phyloP scores from a whole-genome alignment of 2,329 filamentous ascomycete species.

The Fusarium coicis region DNA sequence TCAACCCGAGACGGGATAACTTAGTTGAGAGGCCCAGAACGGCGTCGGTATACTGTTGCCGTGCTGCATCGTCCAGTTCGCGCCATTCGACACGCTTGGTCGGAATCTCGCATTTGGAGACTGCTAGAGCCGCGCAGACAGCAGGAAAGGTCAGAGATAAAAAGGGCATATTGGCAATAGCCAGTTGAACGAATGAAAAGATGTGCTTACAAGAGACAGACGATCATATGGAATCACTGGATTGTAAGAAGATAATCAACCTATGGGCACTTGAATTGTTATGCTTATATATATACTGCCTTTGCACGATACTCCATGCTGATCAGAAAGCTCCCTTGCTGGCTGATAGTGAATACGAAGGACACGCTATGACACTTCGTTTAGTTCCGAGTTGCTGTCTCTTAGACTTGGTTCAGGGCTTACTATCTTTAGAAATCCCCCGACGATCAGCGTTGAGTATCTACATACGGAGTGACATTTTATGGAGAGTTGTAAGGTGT shows the following conservation, averaged over 20 bases:
- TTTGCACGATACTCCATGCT: background rate
- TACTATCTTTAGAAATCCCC: background rate
- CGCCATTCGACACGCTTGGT: background rate
- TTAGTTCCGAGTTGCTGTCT: background rate
- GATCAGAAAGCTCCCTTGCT: background rate
- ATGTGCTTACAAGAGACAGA: background rate
- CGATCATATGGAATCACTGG: too few relatives aligned
- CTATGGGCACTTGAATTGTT: background rate
- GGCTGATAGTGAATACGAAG: background rate
- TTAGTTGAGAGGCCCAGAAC: background rate
- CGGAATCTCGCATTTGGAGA: background rate
- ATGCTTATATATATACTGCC: background rate
- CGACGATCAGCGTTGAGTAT: background rate
- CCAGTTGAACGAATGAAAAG: accelerated
- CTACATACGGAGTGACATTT: background rate
- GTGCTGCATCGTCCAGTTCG: background rate
- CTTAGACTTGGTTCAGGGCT: accelerated
- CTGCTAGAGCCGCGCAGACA: background rate
- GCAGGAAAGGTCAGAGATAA: background rate
- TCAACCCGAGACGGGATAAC: background rate
- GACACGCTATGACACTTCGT: background rate
- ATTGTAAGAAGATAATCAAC: too few relatives aligned
- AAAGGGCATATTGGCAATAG: background rate
- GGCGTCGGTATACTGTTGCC: background rate
- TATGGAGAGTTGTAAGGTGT: accelerated